Percentiles rank a stretch among this genome's conserved stretches.
These are phyloP conservation scores for Blastobotrys peoriensis DNA, from an alignment of 805 yeast genomes.

Conservation along the genomic window DNA sequence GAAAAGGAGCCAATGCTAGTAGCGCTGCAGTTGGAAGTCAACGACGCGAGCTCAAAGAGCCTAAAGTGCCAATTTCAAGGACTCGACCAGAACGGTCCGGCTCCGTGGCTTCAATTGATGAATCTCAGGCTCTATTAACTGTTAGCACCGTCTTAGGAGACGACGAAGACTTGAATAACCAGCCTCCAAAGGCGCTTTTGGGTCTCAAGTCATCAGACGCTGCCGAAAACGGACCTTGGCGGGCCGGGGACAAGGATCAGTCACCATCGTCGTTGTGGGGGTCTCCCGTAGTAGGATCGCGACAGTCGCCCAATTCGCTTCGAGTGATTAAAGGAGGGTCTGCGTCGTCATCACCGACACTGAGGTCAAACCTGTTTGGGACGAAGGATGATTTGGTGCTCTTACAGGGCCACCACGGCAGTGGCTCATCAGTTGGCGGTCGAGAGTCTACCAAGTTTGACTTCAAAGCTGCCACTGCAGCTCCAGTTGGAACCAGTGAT, in stretches of 20 bases:
- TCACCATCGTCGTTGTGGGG: neutral
- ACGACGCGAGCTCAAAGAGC: neutral
- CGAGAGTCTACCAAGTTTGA: too few relatives aligned
- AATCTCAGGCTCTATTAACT: constrained; percentile 2
- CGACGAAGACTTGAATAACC: constrained; percentile 1
- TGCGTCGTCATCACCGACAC: neutral
- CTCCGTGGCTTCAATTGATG: constrained; percentile 1
- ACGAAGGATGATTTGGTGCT: constrained; percentile 6
- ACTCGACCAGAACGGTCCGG: neutral
- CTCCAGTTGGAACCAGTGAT: too few relatives aligned
- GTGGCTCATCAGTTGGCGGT: too few relatives aligned
- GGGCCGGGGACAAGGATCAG: neutral
- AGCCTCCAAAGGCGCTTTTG: too few relatives aligned
- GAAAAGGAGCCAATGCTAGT: neutral
- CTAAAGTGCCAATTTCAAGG: constrained; percentile 1
- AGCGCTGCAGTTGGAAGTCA: too few relatives aligned
- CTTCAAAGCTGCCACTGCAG: too few relatives aligned
- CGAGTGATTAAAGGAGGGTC: neutral
- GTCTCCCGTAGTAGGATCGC: neutral
- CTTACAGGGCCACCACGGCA: neutral
- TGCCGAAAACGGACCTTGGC: too few relatives aligned
- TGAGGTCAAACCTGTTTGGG: neutral
- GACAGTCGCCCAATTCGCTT: neutral
- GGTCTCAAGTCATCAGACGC: too few relatives aligned
- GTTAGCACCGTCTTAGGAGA: constrained; percentile 7